Percentiles rank a stretch among this genome's conserved stretches.
Conservation (phyloP, 208 protist genomes). For the Angomonas desouzai region DNA sequence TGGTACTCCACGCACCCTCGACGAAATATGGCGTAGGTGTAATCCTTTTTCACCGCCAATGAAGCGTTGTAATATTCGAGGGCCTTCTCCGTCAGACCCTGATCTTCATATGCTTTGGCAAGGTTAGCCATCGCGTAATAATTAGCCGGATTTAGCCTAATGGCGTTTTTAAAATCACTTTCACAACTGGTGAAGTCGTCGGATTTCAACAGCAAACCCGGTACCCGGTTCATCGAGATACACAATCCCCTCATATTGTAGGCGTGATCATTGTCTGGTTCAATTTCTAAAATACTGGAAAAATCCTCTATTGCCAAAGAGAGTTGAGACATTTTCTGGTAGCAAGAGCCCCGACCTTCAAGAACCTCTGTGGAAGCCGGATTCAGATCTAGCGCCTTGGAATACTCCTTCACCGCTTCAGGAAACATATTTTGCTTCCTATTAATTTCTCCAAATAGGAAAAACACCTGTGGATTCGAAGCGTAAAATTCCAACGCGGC, state of each 20-base stretch:
- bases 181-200: constrained; percentile 71
- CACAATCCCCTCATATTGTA: constrained; percentile 91
- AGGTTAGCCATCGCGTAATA: constrained; percentile 91
- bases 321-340: constrained; percentile 55
- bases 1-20: constrained; percentile 68
- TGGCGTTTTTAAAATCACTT: constrained; percentile 76
- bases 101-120: constrained; percentile 82
- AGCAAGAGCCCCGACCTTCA: constrained; percentile 69
- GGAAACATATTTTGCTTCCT: constrained; percentile 49
- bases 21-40: constrained; percentile 66
- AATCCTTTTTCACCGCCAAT: constrained; percentile 69
- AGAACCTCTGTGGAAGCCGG: constrained; percentile 50
- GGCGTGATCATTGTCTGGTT: constrained; percentile 87
- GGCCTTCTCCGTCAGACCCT: constrained; percentile 66
- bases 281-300: constrained; percentile 73
- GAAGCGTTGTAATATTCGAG: constrained; percentile 70
- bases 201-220: constrained; percentile 65
- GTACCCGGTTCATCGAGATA: constrained; percentile 58
- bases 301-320: constrained; percentile 85
- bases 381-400: constrained; percentile 70
- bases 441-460: constrained; percentile 63
- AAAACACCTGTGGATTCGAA: constrained; percentile 47
- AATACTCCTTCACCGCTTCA: constrained; percentile 78
- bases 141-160: constrained; percentile 89
- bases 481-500: constrained; percentile 76